Evolutionary conservation across 306 rosid species (phyloP), one percentile per base, ranked within the genome.

Genomic region (Elaeagnus macrophylla): DNA sequence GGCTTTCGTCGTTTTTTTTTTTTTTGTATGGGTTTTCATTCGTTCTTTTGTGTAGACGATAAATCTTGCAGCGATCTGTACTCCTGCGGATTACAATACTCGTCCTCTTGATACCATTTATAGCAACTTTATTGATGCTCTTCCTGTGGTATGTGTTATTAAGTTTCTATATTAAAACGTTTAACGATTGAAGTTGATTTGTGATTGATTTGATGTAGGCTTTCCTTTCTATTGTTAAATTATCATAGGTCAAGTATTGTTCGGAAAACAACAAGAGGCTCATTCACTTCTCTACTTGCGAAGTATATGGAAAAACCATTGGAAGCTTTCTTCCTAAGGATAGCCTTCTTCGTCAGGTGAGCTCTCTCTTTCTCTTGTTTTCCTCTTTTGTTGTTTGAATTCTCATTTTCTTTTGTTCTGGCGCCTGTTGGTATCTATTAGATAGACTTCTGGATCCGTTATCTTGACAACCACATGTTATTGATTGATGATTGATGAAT

Each of bases 31-130:
- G 51, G 7, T 12, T 38, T 46, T 17, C n/a, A 43, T 38, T 15
- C 47, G 8, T 13, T 15, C 9, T 15, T 6, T 16, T 3, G 49
- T 56, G 37, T 41, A 89, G 95, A 85, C 97, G 9, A 89, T 89
- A 44, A 89, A 89, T 55, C 93, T 89, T 35, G 97, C 97, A 53
- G 97, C 97, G 10, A 89, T 89, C 48, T 89, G 97, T 44, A 89
- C 97, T 51, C 95, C 97, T 32, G 95, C 97, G 44, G 97, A 89
- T 59, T 89, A 89, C 74, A 89, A 89, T 68, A 89, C 95, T 17
- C 97, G 97, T 41, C 97, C 95, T 0, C 66, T 89, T 9, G 97
- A 89, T 54, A 89, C 97, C 13, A 89, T 89, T 62, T 89, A 89
- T 69, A 89, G 97, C 72, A 89, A 89, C 62, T 89, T 89, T 77